A percentile compares a stretch with the other conserved stretches of the same genome.
Evolutionary conservation across 331 rosid species (phyloP).

Genomic region (Spiraea crenata): DNA sequence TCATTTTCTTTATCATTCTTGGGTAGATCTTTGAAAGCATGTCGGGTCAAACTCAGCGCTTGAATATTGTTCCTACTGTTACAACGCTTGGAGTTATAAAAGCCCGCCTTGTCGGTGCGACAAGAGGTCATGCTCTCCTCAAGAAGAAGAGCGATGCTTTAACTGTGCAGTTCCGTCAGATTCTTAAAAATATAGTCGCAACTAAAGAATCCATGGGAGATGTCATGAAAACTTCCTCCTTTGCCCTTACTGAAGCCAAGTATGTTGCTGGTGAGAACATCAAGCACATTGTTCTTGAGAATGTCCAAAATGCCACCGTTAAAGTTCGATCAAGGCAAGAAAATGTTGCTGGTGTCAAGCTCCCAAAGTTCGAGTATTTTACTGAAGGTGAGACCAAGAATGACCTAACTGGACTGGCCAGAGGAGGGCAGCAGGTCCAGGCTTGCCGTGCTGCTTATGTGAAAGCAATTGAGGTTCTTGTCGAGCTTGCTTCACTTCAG

Average conservation of each 20-base stretch:
- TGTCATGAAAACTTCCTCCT: conserved; percentile 82
- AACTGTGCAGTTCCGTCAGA: conserved; percentile 84
- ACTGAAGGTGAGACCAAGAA: conserved; percentile 71
- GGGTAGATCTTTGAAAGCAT: conserved; percentile 54
- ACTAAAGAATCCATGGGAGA: conserved; percentile 98
- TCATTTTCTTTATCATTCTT: background rate
- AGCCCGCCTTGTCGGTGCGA: conserved; percentile 87
- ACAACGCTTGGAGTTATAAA: conserved; percentile 83
- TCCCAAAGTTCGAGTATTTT: conserved; percentile 81
- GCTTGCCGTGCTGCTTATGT: conserved; percentile 86
- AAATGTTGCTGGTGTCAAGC: conserved; percentile 88
- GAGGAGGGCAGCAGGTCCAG: conserved; percentile 97
- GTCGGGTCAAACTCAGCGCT: conserved; percentile 91
- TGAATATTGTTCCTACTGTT: conserved; percentile 92
- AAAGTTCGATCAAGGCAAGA: conserved; percentile 82
- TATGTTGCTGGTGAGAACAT: conserved; percentile 94
- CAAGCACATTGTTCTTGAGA: conserved; percentile 85
- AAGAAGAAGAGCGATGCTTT: conserved; percentile 98
- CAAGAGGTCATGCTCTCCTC: conserved; percentile 93
- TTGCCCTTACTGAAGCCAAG: conserved; percentile 86
- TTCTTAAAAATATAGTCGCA: conserved; percentile 85
- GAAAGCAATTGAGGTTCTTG: conserved; percentile 90
- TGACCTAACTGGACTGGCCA: conserved; percentile 87
- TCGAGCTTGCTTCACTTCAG: conserved; percentile 95
- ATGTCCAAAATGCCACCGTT: conserved; percentile 73